Percentiles rank a stretch among this genome's conserved stretches.
Conservation (phyloP, 75 land plant species). For the Picea glauca region DNA sequence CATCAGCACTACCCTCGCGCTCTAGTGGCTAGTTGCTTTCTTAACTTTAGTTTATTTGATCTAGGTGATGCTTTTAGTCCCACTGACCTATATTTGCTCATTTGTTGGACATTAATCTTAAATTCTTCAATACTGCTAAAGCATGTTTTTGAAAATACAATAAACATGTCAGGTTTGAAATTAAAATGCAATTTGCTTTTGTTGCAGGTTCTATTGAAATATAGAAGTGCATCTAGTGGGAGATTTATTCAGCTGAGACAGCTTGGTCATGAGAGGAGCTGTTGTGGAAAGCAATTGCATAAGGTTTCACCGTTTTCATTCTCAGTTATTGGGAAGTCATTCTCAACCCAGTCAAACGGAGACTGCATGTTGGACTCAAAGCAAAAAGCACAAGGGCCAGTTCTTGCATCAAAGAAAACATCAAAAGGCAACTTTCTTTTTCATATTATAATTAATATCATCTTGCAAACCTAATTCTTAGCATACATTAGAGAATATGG, state of each 20-base stretch:
- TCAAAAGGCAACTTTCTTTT: conserved; percentile 40
- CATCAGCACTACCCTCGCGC: too few relatives aligned
- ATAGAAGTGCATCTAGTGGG: too few relatives aligned
- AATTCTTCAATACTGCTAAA: too few relatives aligned
- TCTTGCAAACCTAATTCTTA: not conserved
- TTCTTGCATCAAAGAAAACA: conserved; percentile 69
- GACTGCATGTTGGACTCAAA: not conserved
- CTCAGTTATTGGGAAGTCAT: not conserved
- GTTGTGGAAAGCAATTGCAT: not conserved
- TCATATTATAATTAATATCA: not conserved
- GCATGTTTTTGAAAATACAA: too few relatives aligned
- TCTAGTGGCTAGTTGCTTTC: too few relatives aligned
- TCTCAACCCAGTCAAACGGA: not conserved
- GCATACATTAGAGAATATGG: not conserved
- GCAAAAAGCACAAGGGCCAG: conserved; percentile 11
- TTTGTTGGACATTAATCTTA: too few relatives aligned
- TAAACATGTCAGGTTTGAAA: too few relatives aligned
- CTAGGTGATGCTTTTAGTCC: too few relatives aligned
- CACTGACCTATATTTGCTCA: too few relatives aligned
- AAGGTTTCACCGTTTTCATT: not conserved
- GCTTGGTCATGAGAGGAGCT: not conserved
- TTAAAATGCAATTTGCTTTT: too few relatives aligned
- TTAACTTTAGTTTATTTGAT: too few relatives aligned
- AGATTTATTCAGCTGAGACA: not conserved
- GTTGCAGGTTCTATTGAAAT: too few relatives aligned